Base-by-base conservation (phyloP, 495 filamentous ascomycete genomes). In the Aspergillus cavernicola region DNA sequence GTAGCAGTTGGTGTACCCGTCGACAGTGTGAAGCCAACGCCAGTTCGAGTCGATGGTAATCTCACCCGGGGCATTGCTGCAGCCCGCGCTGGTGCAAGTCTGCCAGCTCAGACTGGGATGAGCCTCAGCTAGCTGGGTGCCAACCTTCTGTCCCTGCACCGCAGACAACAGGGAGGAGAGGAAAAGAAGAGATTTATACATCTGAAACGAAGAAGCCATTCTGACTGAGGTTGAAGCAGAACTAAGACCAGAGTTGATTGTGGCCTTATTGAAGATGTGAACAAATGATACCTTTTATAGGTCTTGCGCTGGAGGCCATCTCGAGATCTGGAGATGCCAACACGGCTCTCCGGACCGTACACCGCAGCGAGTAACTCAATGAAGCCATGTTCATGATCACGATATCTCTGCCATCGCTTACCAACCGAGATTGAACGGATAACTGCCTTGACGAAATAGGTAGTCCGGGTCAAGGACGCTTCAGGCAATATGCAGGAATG, bases 1-100 rank as follows among this genome's bases (percentile, higher is more conserved):
- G 63, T 85, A 87, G 79, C 83, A 87, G 68, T 86, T 86, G 57
- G 74, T 79, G 58, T 66, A 80, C 43, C 73, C 71, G 31, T 66
- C 63, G 15, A 66, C 70, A 1, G 67, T 65, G 57, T 85, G 83
- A 22, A 83, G 61, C 80, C 80, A 83, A 20, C 83, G 77, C 77
- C 83, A 87, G 64, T 84, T 85, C 53, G 83, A 64, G 65, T 89
- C 85, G 32, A 87, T 70, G 26, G 83, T 80, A 42, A 89, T 66
- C 24, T 74, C 77, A 42, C 78, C 81, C 22, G 66, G 55, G 44
- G 73, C 63, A 29, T 70, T 67, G 22, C 73, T 74, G 69, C 84
- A 87, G 40, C 73, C 76, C 24, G 56, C 53, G 28, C 59, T 66
- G 11, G 76, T 73, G 65, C 84, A 88, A 40, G 72, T 78, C 53